Percentiles rank a stretch among this genome's conserved stretches.
Conservation (phyloP, 805 yeast genomes). For the Ogataea polymorpha region DNA sequence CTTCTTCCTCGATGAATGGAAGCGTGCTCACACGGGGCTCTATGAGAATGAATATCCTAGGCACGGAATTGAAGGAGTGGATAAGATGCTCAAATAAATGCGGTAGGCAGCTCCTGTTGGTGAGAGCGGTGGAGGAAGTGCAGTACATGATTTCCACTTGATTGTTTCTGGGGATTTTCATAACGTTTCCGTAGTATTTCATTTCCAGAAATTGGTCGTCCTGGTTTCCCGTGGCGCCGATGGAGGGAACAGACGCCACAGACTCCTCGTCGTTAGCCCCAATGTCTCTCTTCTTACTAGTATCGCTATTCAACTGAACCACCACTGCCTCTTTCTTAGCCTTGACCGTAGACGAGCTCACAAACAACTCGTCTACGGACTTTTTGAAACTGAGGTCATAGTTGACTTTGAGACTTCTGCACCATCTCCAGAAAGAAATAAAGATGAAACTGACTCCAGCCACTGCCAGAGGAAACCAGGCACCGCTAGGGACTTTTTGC, state of each 20-base stretch:
- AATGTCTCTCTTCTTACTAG: background rate
- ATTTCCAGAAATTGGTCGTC: constrained; percentile 1
- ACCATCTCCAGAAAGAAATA: constrained; percentile 48
- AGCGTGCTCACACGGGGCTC: constrained; percentile 40
- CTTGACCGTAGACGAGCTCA: constrained; percentile 15
- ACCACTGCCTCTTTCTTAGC: constrained; percentile 21
- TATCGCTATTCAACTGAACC: constrained; percentile 14
- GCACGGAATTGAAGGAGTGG: constrained; percentile 41
- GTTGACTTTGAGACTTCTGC: constrained; percentile 38
- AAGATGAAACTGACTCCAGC: constrained; percentile 37
- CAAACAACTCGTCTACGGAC: constrained; percentile 34
- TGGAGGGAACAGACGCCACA: constrained; percentile 2
- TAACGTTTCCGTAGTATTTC: constrained; percentile 8
- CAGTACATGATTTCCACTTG: constrained; percentile 44
- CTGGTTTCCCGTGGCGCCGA: constrained; percentile 4
- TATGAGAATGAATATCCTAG: constrained; percentile 43
- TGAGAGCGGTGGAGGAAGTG: constrained; percentile 35
- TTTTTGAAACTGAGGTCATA: constrained; percentile 31
- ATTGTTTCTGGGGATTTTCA: constrained; percentile 24
- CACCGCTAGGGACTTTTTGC: constrained; percentile 54
- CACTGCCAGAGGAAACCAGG: constrained; percentile 58
- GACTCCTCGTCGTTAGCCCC: background rate
- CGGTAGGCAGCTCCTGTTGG: constrained; percentile 46
- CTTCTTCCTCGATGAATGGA: constrained; percentile 42
- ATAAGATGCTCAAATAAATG: constrained; percentile 37